Percentiles rank a stretch among this genome's conserved stretches.
Conservation (phyloP, 1,284 basidiomycete genomes). For the Moniliella sp. region DNA sequence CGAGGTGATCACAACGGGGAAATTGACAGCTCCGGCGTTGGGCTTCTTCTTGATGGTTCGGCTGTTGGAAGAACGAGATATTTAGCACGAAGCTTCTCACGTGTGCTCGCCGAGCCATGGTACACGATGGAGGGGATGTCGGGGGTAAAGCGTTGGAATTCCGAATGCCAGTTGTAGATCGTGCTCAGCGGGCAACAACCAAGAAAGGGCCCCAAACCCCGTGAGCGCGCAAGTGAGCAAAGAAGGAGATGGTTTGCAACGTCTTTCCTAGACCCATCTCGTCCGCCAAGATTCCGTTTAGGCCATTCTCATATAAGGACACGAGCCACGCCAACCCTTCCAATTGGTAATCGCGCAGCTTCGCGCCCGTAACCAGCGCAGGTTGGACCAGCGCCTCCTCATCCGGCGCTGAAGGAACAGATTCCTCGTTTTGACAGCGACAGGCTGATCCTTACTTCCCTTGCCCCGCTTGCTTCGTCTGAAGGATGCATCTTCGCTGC, state of each 20-base stretch:
- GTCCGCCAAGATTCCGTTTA: slow-evolving; percentile 71
- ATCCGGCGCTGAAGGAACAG: background rate
- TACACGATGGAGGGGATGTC: slow-evolving; percentile 63
- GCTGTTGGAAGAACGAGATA: no score
- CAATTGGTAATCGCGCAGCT: slow-evolving; percentile 75
- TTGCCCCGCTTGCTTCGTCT: no score
- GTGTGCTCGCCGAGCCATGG: slow-evolving; percentile 58
- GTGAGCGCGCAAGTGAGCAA: slow-evolving; percentile 61
- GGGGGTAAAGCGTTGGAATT: slow-evolving; percentile 55
- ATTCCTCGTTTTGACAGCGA: slow-evolving; percentile 2
- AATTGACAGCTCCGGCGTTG: no score
- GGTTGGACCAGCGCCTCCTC: slow-evolving; percentile 42
- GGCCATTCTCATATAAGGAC: slow-evolving; percentile 70
- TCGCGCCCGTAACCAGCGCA: slow-evolving; percentile 56
- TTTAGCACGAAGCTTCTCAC: slow-evolving; percentile 55
- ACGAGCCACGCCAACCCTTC: slow-evolving; percentile 93
- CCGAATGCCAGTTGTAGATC: slow-evolving; percentile 70
- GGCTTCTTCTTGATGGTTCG: slow-evolving; percentile 5
- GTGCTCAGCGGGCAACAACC: slow-evolving; percentile 78
- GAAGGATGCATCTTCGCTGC: no score
- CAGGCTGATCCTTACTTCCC: no score
- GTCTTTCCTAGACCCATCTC: slow-evolving; percentile 74
- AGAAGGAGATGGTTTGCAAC: slow-evolving; percentile 74
- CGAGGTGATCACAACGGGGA: slow-evolving; percentile 55
- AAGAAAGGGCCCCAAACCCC: slow-evolving; percentile 59